Conservation (phyloP, 257 asterid species). For the Leptodermis oblonga region DNA sequence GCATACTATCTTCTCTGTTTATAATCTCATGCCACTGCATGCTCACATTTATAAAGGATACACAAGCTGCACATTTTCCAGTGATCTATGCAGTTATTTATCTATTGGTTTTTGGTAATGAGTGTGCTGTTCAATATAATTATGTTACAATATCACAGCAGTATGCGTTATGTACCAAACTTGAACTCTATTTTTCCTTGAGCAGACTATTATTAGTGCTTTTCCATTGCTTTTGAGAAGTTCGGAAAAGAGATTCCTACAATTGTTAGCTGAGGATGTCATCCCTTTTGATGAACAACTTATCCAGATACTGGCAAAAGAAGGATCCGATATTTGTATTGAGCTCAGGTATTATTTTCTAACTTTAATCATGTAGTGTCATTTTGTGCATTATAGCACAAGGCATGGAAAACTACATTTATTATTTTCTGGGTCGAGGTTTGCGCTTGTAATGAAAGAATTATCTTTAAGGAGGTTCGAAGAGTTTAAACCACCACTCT, state of each 20-base stretch:
- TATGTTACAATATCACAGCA: neutral
- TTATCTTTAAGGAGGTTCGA: neutral
- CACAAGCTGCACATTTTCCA: neutral
- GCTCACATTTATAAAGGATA: neutral
- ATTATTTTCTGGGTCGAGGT: neutral
- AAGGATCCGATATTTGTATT: slow-evolving; percentile 44
- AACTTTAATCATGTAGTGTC: neutral
- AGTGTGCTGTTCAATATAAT: neutral
- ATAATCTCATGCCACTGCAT: neutral
- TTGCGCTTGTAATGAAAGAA: neutral
- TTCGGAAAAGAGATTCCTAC: slow-evolving; percentile 49
- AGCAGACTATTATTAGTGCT: slow-evolving; percentile 59
- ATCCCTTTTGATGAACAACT: slow-evolving; percentile 67
- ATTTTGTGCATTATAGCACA: neutral
- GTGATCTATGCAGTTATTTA: too few relatives aligned
- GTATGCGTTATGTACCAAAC: slow-evolving; percentile 5
- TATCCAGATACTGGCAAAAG: slow-evolving; percentile 60
- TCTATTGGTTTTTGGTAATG: neutral
- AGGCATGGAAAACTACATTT: neutral
- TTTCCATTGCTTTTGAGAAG: slow-evolving; percentile 77
- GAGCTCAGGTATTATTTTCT: slow-evolving; percentile 51
- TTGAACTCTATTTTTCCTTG: slow-evolving; percentile 20
- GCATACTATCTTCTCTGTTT: neutral
- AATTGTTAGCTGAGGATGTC: slow-evolving; percentile 41
- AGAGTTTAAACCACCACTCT: neutral